Evolutionary conservation across 257 asterid genomes (phyloP).

Genomic region (Voacanga thouarsii): DNA sequence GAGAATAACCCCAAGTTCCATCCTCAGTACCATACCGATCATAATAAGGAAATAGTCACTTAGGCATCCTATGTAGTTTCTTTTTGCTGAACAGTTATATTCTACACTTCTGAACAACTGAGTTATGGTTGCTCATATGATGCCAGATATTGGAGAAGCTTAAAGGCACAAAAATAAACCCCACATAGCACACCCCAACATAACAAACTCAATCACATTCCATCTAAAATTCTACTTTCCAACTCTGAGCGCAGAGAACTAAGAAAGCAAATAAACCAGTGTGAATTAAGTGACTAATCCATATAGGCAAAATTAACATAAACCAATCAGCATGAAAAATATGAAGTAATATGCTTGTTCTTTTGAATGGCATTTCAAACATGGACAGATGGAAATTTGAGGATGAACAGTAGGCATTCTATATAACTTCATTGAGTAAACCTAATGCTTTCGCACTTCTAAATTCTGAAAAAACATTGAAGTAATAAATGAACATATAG

Average conservation of each 20-base stretch:
- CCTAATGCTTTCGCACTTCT: background rate
- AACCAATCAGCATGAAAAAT: background rate
- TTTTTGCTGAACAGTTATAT: background rate
- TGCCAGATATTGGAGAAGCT: background rate
- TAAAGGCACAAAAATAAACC: background rate
- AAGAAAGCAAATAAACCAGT: background rate
- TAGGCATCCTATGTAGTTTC: background rate
- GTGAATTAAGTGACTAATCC: background rate
- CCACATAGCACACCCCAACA: background rate
- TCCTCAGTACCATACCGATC: background rate
- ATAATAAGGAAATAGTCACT: background rate
- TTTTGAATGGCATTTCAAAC: background rate
- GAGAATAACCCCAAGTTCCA: background rate
- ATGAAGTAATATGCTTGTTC: background rate
- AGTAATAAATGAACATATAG: background rate
- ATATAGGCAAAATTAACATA: background rate
- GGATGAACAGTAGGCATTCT: too few species aligned
- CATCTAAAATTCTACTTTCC: background rate
- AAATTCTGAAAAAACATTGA: background rate
- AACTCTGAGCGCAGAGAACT: background rate
- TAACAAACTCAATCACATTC: background rate
- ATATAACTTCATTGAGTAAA: too few species aligned
- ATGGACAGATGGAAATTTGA: background rate
- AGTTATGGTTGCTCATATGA: background rate
- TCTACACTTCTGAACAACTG: background rate